Conservation (phyloP, 208 protist species). For the Wallacemonas collosoma region DNA sequence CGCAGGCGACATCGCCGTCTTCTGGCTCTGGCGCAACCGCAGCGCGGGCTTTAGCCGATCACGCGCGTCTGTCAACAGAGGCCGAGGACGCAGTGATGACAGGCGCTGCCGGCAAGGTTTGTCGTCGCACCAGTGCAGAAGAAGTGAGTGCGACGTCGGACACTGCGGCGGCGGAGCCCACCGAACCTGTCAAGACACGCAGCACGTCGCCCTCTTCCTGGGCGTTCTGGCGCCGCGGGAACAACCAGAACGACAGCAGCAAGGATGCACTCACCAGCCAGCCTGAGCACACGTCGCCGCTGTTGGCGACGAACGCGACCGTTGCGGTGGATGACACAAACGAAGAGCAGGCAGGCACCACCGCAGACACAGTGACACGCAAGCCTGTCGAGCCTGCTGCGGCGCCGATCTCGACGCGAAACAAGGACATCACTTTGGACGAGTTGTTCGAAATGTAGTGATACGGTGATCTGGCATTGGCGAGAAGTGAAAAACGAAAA, state of each 20-base stretch:
- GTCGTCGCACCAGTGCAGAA: no score
- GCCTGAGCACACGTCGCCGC: background rate
- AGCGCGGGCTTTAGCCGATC: conserved; percentile 1
- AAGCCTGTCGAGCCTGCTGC: background rate
- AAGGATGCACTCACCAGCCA: background rate
- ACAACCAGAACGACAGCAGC: conserved; percentile 9
- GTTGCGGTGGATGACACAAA: background rate
- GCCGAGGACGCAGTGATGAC: background rate
- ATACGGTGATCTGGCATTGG: background rate
- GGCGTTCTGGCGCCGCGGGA: conserved; percentile 10
- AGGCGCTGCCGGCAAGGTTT: no score
- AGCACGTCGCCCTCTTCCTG: conserved; percentile 13
- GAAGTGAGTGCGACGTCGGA: no score
- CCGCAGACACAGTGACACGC: background rate
- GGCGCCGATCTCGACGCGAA: background rate
- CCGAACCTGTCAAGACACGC: background rate
- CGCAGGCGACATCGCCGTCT: background rate
- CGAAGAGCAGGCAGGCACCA: background rate
- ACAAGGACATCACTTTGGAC: background rate
- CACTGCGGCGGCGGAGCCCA: background rate
- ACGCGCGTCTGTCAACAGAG: background rate
- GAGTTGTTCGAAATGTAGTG: conserved; percentile 13
- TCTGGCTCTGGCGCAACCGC: conserved; percentile 6
- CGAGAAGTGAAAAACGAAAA: no score
- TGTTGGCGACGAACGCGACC: background rate